phyloP scores from a whole-genome alignment of 495 filamentous ascomycete genomes.

The Lophium mytilinum region DNA sequence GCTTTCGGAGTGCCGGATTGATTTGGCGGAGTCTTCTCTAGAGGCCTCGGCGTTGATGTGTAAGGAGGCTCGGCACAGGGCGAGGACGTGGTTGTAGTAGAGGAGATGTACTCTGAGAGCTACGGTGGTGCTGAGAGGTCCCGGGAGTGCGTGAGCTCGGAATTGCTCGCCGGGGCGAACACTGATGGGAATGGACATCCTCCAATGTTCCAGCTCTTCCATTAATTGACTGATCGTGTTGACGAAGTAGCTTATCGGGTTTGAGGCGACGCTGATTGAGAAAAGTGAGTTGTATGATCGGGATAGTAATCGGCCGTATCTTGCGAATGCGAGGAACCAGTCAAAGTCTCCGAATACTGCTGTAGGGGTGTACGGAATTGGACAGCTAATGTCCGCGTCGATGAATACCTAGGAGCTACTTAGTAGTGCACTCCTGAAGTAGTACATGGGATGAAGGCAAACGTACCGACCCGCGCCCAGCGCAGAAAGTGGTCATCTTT shows the following conservation, averaged over 20 bases:
- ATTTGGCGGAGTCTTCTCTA: background rate
- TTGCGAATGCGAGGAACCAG: constrained; percentile 30
- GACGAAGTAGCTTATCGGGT: constrained; percentile 20
- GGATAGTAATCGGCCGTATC: constrained; percentile 29
- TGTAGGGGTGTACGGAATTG: constrained; percentile 29
- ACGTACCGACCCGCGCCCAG: constrained; percentile 31
- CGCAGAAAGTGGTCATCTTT: constrained; percentile 29
- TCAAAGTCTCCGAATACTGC: constrained; percentile 28
- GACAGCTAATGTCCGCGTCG: constrained; percentile 32
- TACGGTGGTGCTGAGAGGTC: background rate
- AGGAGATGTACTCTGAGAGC: background rate
- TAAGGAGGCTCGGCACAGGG: constrained; percentile 29
- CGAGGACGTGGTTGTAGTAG: constrained; percentile 31
- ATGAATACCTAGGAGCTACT: background rate
- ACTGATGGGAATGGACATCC: constrained; percentile 23
- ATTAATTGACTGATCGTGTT: constrained; percentile 25
- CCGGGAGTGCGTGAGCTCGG: background rate
- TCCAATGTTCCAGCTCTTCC: constrained; percentile 30
- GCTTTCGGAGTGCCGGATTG: background rate
- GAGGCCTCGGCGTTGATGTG: constrained; percentile 18
- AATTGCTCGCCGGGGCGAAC: constrained; percentile 26
- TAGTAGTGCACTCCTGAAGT: too few relatives aligned
- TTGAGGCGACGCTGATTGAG: constrained; percentile 27
- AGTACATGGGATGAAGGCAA: background rate
- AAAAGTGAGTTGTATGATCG: constrained; percentile 31